Conservation (phyloP, 2,329 filamentous ascomycete species). For the Aureobasidium namibiae region DNA sequence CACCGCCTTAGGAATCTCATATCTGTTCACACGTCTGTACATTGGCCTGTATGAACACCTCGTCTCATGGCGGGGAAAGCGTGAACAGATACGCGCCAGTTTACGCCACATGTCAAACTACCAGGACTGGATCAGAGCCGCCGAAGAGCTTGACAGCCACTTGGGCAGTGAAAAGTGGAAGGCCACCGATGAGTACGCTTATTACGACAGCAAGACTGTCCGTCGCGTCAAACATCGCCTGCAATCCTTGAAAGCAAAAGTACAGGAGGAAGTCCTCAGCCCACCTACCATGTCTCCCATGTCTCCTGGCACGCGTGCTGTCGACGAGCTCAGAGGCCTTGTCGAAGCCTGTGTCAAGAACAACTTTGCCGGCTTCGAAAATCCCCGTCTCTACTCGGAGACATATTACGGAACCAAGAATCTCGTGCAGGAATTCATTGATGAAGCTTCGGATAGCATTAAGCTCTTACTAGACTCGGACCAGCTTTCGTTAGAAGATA, state of each 20-base stretch:
- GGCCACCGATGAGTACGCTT: constrained; percentile 59
- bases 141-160: constrained; percentile 69
- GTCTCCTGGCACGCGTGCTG: constrained; percentile 38
- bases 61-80: constrained; percentile 76
- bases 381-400: constrained; percentile 88
- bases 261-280: constrained; percentile 46
- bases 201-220: constrained; percentile 86
- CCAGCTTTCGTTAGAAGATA: constrained; percentile 62
- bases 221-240: constrained; percentile 70
- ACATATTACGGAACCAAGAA: constrained; percentile 98
- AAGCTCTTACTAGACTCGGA: constrained; percentile 60
- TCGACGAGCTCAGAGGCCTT: constrained; percentile 69
- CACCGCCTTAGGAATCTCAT: constrained; percentile 60
- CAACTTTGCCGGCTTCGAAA: constrained; percentile 94
- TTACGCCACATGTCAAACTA: constrained; percentile 69
- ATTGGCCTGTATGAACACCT: constrained; percentile 89
- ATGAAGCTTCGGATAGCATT: constrained; percentile 67
- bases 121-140: constrained; percentile 72
- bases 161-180: constrained; percentile 77
- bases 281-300: constrained; percentile 2
- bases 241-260: constrained; percentile 48
- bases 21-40: constrained; percentile 76
- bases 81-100: constrained; percentile 61
- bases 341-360: constrained; percentile 92
- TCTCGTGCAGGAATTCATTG: constrained; percentile 79